Evolutionary conservation across 441 rosid genomes (phyloP).

Genomic region (Erodium texanum): DNA sequence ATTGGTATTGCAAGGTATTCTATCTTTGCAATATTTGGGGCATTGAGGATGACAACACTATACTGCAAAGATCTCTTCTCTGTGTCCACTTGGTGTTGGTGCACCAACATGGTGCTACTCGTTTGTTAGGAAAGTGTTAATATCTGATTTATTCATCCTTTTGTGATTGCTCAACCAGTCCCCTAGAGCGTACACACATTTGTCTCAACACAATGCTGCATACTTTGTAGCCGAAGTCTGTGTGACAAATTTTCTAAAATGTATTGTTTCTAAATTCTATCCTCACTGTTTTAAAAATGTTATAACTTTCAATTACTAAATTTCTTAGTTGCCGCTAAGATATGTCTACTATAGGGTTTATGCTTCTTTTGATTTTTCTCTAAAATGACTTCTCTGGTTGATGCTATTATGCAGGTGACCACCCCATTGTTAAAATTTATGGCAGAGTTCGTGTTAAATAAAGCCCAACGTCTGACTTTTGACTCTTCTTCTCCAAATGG

Average conservation of each 20-base stretch:
- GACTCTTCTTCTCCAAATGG: conserved; percentile 99
- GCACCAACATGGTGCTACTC: too few relatives aligned
- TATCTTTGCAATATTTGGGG: too few relatives aligned
- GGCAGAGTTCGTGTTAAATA: conserved; percentile 97
- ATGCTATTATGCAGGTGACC: conserved; percentile 62
- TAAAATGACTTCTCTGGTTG: not conserved
- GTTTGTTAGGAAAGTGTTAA: too few relatives aligned
- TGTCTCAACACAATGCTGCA: not conserved
- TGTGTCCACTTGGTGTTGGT: too few relatives aligned
- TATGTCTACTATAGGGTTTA: not conserved
- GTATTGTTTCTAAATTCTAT: not conserved
- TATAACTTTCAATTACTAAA: not conserved
- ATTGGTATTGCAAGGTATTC: too few relatives aligned
- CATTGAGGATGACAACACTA: not conserved
- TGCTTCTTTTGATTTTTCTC: not conserved
- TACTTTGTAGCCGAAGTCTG: not conserved
- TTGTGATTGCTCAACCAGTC: not conserved
- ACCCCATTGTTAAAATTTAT: conserved; percentile 94
- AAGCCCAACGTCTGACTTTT: conserved; percentile 86
- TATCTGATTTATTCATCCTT: too few relatives aligned
- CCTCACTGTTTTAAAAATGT: not conserved
- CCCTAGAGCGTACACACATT: not conserved
- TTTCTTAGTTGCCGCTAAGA: not conserved
- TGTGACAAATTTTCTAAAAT: not conserved
- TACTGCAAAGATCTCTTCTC: not conserved